These are phyloP conservation scores for Nemania sp. DNA, from an alignment of 2,329 filamentous ascomycete genomes.

Conservation along the genomic window DNA sequence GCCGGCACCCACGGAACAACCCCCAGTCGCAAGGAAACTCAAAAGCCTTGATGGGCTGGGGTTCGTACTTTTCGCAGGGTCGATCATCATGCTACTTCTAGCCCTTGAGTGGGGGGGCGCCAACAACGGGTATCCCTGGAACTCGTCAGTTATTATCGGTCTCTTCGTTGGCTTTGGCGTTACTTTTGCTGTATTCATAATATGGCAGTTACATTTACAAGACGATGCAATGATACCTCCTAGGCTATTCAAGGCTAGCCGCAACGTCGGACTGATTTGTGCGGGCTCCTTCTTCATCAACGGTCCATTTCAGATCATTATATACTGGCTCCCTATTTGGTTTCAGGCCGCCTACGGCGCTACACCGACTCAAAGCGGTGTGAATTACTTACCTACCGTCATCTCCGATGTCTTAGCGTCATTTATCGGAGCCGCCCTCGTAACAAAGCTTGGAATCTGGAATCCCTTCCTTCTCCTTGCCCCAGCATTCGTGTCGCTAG, in stretches of 20 bases:
- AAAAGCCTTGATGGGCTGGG: neutral
- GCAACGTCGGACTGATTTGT: conserved; percentile 31
- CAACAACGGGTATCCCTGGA: conserved; percentile 34
- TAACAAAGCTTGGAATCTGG: too few species aligned
- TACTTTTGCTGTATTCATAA: conserved; percentile 30
- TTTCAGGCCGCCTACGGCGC: neutral
- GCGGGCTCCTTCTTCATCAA: conserved; percentile 38
- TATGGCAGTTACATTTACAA: conserved; percentile 21
- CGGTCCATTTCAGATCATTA: conserved; percentile 30
- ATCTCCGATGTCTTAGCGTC: too few species aligned
- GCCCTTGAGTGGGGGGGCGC: conserved; percentile 38
- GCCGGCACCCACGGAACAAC: neutral
- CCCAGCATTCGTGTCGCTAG: too few species aligned
- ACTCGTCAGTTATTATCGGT: conserved; percentile 41
- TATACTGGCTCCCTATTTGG: too few species aligned
- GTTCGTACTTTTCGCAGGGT: neutral
- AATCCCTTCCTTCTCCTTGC: too few species aligned
- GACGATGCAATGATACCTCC: conserved; percentile 39
- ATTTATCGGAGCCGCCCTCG: too few species aligned
- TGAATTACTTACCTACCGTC: too few species aligned
- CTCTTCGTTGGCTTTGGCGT: conserved; percentile 38
- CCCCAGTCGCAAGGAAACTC: neutral
- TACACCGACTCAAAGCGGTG: neutral
- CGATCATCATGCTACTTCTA: conserved; percentile 35
- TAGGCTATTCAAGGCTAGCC: conserved; percentile 27